phyloP scores from a whole-genome alignment of 2,329 filamentous ascomycete species.

The Aspergillus persii region DNA sequence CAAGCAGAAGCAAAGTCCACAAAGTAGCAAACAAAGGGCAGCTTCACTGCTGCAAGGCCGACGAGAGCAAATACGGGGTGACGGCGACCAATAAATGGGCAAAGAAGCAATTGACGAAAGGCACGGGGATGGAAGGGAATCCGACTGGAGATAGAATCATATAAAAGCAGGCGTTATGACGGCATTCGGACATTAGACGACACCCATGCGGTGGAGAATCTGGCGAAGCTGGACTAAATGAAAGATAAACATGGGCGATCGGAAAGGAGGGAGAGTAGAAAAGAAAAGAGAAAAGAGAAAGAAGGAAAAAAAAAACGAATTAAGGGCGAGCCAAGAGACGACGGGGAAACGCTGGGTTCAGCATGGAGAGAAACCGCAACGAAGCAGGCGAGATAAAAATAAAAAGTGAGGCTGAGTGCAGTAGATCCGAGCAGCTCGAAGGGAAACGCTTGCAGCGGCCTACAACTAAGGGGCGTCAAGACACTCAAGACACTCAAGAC shows the following conservation, averaged over 20 bases:
- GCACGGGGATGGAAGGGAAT: constrained; percentile 5
- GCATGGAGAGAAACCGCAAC: background rate
- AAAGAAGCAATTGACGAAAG: constrained; percentile 5
- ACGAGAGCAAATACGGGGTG: constrained; percentile 1
- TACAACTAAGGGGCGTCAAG: background rate
- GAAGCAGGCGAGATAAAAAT: background rate
- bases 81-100: constrained; percentile 2
- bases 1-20: background rate
- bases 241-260: background rate
- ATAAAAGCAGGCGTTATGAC: constrained; percentile 5
- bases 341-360: constrained; percentile 4
- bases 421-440: background rate
- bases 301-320: constrained; percentile 2
- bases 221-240: background rate
- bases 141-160: background rate
- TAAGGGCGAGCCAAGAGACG: constrained; percentile 8
- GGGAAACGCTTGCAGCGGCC: background rate
- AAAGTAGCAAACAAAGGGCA: constrained; percentile 11
- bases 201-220: background rate
- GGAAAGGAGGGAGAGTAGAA: background rate
- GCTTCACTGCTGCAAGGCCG: constrained; percentile 6
- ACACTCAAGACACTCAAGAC: too few species aligned
- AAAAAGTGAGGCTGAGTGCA: constrained; percentile 16
- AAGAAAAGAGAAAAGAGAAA: constrained; percentile 1
- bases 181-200: background rate